Base-by-base conservation (phyloP, 805 yeast genomes). In the Ogataea allantospora region DNA sequence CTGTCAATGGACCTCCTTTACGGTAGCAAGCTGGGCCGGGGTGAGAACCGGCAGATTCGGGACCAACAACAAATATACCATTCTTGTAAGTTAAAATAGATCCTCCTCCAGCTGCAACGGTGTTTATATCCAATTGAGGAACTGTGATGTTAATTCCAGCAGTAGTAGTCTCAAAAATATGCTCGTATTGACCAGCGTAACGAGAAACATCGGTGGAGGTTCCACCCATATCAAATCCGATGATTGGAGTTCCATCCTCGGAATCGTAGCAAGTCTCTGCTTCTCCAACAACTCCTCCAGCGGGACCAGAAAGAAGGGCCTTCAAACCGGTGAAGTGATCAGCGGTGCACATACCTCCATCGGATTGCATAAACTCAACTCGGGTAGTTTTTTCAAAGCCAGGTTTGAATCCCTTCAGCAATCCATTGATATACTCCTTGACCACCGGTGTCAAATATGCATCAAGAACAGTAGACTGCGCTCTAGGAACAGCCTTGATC, bases 231-330 rank as follows among this genome's bases (percentile, higher is more conserved):
- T 62, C 67, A 32, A 62, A 60, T 11, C 66, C 66, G 33, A 62
- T 54, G 18, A 58, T 51, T 18, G 54, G 54, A 12, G 43, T 47
- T 13, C 42, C 45, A 12, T 41, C 47, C 32, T 35, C 46, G 2
- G 42, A 34, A 43, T 71, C 76, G 51, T 62, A 72, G 51, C 80
- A 75, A 0, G 81, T 74, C 40, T 65, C 65, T 2, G 77, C 76
- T 37, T 63, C 73, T 6, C 81, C 81, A 25, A 75, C 80, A 57
- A 75, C 75, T 30, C 81, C 81, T 29, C 81, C 81, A 29, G 81
- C 81, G 3, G 81, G 81, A 4, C 81, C 81, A 1, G 80, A 74
- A 18, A 75, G 59, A 17, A 75, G 63, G 6, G 80, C 74, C 46
- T 68, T 66, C 35, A 75, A 57, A 3, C 80, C 81, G 4, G 77